Evolutionary conservation across 1,284 basidiomycete species (phyloP).

Genomic region (Wallemia mellicola): DNA sequence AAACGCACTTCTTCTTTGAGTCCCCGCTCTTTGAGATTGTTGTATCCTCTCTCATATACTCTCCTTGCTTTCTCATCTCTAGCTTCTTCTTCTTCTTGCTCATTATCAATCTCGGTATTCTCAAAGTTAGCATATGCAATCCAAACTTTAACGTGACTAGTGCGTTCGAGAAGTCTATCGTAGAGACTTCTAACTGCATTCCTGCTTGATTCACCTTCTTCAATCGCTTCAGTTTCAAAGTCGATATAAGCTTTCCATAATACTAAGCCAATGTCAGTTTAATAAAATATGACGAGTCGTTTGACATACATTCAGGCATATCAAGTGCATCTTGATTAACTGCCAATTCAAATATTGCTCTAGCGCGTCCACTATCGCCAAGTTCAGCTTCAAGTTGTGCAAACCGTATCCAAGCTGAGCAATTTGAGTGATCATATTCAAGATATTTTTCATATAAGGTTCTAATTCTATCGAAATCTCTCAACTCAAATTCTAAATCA

Average conservation of each 20-base stretch:
- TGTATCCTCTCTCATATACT: conserved; percentile 61
- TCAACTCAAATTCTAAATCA: conserved; percentile 52
- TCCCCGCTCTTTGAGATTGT: conserved; percentile 42
- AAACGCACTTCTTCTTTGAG: conserved; percentile 55
- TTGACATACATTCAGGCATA: conserved; percentile 81
- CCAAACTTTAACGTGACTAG: conserved; percentile 63
- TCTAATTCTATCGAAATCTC: conserved; percentile 78
- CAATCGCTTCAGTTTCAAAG: conserved; percentile 42
- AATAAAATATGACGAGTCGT: neutral
- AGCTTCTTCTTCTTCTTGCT: conserved; percentile 30
- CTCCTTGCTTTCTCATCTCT: conserved; percentile 33
- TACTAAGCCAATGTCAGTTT: conserved; percentile 1
- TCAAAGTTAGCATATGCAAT: conserved; percentile 21
- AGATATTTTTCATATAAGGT: conserved; percentile 81
- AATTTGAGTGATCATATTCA: conserved; percentile 70
- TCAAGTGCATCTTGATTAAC: conserved; percentile 68
- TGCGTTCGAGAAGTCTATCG: conserved; percentile 56
- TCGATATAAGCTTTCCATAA: conserved; percentile 55
- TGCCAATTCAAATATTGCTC: conserved; percentile 85
- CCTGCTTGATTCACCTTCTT: conserved; percentile 48
- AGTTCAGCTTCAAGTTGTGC: conserved; percentile 79
- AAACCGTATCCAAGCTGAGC: conserved; percentile 85
- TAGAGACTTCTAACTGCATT: conserved; percentile 59
- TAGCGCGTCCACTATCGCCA: conserved; percentile 66
- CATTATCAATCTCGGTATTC: conserved; percentile 21